These are phyloP conservation scores for Sporothrix protearum DNA, from an alignment of 2,329 filamentous ascomycete genomes.

Conservation along the genomic window DNA sequence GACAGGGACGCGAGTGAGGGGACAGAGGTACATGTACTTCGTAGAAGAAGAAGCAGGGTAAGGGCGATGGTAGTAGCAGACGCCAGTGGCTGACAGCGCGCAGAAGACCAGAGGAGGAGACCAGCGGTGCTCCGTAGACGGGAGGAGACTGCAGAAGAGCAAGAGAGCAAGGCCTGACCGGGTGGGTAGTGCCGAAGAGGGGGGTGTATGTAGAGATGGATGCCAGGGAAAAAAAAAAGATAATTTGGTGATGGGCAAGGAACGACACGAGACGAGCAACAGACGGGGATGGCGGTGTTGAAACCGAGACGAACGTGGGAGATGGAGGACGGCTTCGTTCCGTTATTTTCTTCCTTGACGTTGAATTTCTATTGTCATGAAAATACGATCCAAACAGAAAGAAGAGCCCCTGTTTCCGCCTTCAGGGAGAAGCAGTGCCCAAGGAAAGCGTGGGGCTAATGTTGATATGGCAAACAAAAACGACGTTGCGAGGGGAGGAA, in stretches of 20 bases:
- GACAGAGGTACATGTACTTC: too few relatives aligned
- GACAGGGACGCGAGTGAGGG: background rate
- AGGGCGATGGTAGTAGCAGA: background rate
- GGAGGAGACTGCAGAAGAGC: background rate
- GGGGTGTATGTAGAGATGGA: conserved; percentile 27
- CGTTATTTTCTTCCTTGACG: background rate
- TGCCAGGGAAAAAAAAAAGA: conserved; percentile 13
- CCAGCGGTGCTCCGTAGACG: background rate
- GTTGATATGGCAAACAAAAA: conserved; percentile 3
- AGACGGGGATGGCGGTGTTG: background rate
- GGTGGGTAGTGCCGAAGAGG: conserved; percentile 9
- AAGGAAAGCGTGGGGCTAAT: background rate
- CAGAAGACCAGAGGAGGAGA: background rate
- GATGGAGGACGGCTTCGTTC: background rate
- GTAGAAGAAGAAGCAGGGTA: background rate
- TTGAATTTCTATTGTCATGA: background rate
- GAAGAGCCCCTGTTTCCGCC: conserved; percentile 6
- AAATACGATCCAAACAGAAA: background rate
- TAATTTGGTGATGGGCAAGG: conserved; percentile 11
- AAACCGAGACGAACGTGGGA: background rate
- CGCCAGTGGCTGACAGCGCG: background rate
- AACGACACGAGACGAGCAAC: background rate
- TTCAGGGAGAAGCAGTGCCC: background rate
- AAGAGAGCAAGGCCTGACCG: background rate
- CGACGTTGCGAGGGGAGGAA: background rate